Conservation (phyloP, 257 asterid species). For the Solanum acaule region DNA sequence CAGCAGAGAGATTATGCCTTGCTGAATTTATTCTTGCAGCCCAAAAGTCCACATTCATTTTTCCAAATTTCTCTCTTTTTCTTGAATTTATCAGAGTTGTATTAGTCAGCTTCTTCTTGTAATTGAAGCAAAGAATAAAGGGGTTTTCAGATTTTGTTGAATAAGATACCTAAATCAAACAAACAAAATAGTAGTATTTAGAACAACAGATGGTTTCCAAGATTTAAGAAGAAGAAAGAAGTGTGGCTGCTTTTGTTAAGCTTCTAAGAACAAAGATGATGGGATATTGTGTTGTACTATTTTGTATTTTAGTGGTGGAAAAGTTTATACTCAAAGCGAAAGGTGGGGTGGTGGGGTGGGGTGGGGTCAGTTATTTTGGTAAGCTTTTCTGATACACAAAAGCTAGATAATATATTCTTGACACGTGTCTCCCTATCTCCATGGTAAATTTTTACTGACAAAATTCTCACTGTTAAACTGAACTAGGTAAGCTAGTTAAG, state of each 20-base stretch:
- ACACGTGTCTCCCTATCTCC: background rate
- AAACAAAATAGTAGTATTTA: no score
- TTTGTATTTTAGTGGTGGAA: constrained; percentile 4
- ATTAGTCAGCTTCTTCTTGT: background rate
- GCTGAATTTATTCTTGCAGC: constrained; percentile 57
- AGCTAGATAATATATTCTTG: background rate
- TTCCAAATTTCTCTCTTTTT: constrained; percentile 2
- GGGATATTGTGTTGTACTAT: constrained; percentile 16
- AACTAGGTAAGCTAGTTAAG: no score
- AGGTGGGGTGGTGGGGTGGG: background rate
- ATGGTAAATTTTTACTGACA: no score
- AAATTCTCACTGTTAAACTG: no score
- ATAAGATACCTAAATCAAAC: background rate
- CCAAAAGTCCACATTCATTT: constrained; percentile 69
- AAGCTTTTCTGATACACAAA: constrained; percentile 49
- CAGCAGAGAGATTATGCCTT: constrained; percentile 33
- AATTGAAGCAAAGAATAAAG: background rate
- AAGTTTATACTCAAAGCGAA: background rate
- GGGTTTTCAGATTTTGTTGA: background rate
- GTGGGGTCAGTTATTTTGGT: constrained; percentile 5
- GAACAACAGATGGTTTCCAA: background rate
- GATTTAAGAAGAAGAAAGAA: background rate
- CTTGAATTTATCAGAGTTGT: constrained; percentile 7
- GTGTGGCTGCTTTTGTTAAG: constrained; percentile 2
- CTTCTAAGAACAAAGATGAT: background rate